Conservation (phyloP, 371 early-diverging fungal genomes). For the Umbelopsis sp. region DNA sequence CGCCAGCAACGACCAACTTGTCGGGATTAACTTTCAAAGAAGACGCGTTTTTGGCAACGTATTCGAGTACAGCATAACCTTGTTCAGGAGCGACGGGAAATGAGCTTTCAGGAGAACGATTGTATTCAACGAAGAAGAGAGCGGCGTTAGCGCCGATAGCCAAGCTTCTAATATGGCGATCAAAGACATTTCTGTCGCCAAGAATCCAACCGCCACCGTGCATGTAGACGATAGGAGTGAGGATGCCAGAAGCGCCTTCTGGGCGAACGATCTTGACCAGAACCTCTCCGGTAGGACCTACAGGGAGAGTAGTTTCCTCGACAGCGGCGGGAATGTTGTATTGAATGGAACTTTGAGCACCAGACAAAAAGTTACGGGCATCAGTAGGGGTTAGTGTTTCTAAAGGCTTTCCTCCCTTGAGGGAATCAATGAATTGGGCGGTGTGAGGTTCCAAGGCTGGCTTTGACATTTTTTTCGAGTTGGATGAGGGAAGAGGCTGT, state of each 20-base stretch:
- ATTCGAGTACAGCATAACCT: constrained; percentile 27
- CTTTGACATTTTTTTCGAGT: neutral
- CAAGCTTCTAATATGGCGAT: constrained; percentile 18
- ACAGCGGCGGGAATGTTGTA: neutral
- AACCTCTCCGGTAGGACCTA: constrained; percentile 8
- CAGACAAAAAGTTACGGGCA: neutral
- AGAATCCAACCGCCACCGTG: constrained; percentile 32
- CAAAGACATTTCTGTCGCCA: constrained; percentile 22
- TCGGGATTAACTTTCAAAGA: constrained; percentile 20
- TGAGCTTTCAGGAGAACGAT: constrained; percentile 32
- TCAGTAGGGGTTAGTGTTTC: neutral
- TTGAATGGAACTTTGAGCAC: neutral
- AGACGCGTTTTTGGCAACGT: constrained; percentile 23
- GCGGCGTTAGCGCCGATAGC: constrained; percentile 22
- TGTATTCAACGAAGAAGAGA: constrained; percentile 30
- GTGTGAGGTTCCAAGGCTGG: constrained; percentile 6
- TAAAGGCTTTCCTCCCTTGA: neutral
- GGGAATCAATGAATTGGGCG: neutral
- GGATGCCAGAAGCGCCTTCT: neutral
- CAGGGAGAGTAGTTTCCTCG: neutral
- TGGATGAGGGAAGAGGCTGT: too few relatives aligned
- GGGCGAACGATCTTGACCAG: neutral
- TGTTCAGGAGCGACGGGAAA: constrained; percentile 37
- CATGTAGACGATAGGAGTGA: constrained; percentile 15
- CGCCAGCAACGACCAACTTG: constrained; percentile 27